Conservation (phyloP, 805 yeast genomes). For the Sporopachydermia quercuum region DNA sequence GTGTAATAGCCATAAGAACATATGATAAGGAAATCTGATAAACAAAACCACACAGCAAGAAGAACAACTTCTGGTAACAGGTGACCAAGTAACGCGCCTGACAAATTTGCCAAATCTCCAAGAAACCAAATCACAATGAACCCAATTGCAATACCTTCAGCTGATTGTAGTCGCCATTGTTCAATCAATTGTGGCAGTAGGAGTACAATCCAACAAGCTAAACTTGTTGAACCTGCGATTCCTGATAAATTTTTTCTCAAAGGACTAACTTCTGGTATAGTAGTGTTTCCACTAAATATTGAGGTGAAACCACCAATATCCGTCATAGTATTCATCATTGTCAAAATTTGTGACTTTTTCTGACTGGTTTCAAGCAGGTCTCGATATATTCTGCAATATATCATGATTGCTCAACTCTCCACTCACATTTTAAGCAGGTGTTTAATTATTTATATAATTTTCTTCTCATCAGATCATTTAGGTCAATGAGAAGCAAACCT, state of each 20-base stretch:
- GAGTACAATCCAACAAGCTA: constrained; percentile 70
- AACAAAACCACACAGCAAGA: constrained; percentile 63
- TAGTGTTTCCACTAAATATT: background rate
- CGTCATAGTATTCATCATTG: too few species aligned
- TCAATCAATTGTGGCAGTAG: constrained; percentile 67
- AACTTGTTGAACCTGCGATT: constrained; percentile 49
- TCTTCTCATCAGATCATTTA: too few species aligned
- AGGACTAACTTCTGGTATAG: constrained; percentile 5
- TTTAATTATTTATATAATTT: too few species aligned
- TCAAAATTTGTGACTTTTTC: too few species aligned
- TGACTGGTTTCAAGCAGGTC: too few species aligned
- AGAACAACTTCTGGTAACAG: constrained; percentile 55
- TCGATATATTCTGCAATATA: too few species aligned
- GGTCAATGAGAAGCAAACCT: too few species aligned
- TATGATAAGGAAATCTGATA: constrained; percentile 50
- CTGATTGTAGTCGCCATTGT: constrained; percentile 61
- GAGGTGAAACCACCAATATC: too few species aligned
- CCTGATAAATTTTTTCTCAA: constrained; percentile 38
- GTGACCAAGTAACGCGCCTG: constrained; percentile 57
- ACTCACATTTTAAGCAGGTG: too few species aligned
- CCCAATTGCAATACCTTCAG: constrained; percentile 62
- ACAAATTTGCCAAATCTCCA: constrained; percentile 55
- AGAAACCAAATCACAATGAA: constrained; percentile 56
- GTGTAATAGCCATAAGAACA: constrained; percentile 44
- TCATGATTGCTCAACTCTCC: too few species aligned